Evolutionary conservation across 192 early-diverging fungal species (phyloP).

Genomic region (Chytriomyces hyalinus): DNA sequence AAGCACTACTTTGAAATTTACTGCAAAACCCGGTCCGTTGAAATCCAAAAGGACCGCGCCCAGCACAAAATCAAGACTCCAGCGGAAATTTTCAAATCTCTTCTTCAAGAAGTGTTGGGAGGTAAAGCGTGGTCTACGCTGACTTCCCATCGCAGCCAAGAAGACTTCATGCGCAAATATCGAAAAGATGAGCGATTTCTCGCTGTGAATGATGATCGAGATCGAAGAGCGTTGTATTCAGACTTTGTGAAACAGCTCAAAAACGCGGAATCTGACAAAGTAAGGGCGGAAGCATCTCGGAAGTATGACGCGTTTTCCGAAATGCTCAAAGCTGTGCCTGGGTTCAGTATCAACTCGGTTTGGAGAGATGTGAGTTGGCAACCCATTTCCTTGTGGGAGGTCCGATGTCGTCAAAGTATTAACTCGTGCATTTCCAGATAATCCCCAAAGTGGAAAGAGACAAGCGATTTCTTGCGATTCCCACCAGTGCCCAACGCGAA

Average conservation of each 20-base stretch:
- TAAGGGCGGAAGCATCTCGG: slow-evolving; percentile 49
- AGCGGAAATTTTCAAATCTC: slow-evolving; percentile 60
- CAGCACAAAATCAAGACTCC: slow-evolving; percentile 21
- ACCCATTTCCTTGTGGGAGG: background rate
- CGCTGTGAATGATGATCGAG: slow-evolving; percentile 58
- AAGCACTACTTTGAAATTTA: slow-evolving; percentile 75
- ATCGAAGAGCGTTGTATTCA: slow-evolving; percentile 68
- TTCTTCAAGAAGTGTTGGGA: slow-evolving; percentile 57
- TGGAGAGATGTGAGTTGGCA: slow-evolving; percentile 54
- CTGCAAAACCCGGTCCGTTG: slow-evolving; percentile 65
- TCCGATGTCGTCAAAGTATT: background rate
- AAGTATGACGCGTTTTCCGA: slow-evolving; percentile 63
- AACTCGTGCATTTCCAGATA: slow-evolving; percentile 38
- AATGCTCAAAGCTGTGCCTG: slow-evolving; percentile 63
- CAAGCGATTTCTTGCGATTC: slow-evolving; percentile 66
- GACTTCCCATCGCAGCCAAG: slow-evolving; percentile 63
- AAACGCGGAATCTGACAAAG: slow-evolving; percentile 38
- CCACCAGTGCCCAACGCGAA: slow-evolving; percentile 67
- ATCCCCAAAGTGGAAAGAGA: slow-evolving; percentile 72
- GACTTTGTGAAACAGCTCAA: slow-evolving; percentile 63
- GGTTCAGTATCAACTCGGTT: slow-evolving; percentile 59
- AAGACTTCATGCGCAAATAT: slow-evolving; percentile 75
- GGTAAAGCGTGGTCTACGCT: slow-evolving; percentile 36
- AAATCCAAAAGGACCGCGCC: slow-evolving; percentile 57
- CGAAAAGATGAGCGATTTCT: slow-evolving; percentile 69